Evolutionary conservation across 371 early-diverging fungal species (phyloP), one percentile per base, ranked within the genome.

Genomic region (Lichtheimia ornata): DNA sequence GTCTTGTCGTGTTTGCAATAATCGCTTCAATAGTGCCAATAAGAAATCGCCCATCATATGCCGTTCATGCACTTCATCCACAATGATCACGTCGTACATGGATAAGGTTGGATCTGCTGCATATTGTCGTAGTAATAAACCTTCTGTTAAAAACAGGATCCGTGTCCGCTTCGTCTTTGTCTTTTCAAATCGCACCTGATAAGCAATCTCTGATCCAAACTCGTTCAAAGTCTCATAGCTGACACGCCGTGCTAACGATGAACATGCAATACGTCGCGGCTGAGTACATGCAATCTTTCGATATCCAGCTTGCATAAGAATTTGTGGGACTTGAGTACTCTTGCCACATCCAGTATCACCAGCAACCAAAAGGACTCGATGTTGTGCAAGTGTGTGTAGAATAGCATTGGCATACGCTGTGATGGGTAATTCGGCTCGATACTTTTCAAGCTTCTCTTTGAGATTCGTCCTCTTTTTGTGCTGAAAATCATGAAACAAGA

Each of bases 261-360:
- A 90, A 50, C 95, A 93, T 0, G 97, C 96, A 62, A 97, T 91
- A 44, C 97, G 84, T 15, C 97, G 83, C 4, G 97, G 97, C 68
- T 97, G 97, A 1, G 99, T 97, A 74, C 96, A 91, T 4, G 93
- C 88, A 51, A 98, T 90, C 50, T 85, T 84, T 35, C 75, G 70
- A 56, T 84, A 88, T 0, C 90, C 90, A 15, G 86, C 87, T 45
- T 86, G 86, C 63, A 87, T 69, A 20, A 92, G 74, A 63, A 88
- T 91, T 61, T 94, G 91, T 9, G 92, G 92, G 4, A 92, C 90
- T 75, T 95, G 96, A 11, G 90, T 91, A 50, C 84, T 85, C 62
- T 91, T 91, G 59, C 91, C 91, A 59, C 92, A 88, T 28, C 96
- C 96, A 0, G 96, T 94, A 41, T 89, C 93, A 17, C 92, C 92